Base-by-base conservation (phyloP, 2,329 filamentous ascomycete genomes). In the Clarireedia sp. region DNA sequence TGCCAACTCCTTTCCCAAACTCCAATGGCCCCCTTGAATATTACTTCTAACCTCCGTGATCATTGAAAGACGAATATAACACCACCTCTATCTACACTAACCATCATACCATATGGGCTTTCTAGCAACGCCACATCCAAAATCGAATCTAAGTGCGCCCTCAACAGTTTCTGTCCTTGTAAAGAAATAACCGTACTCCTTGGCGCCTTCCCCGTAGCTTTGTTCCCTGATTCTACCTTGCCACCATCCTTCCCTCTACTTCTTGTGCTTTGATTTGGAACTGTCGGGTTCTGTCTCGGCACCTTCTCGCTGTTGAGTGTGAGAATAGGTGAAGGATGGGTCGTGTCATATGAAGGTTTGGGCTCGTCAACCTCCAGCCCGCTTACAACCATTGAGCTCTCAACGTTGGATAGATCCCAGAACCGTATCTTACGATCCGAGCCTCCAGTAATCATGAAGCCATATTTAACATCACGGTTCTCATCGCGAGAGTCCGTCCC, bases 361-460 rank as follows among this genome's bases (percentile, higher is more conserved):
- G 80, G 74, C 57, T 90, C 85, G 36, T 90, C 86, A 2, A 75
- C 71, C 56, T 82, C 81, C 10, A 90, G 75, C 0, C 92, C 92
- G 67, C 88, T 95, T 60, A 95, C 85, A 14, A 96, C 80, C 55
- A 79, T 77, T 41, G 89, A 96, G 57, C 83, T 81, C 66, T 96
- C 90, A 9, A 89, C 78, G 9, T 85, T 84, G 9, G 82, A 78
- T 14, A 94, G 78, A 67, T 99, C 92, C 94, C 94, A 99, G 72
- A 95, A 97, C 9, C 94, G 83, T 17, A 99, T 80, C 70, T 89
- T 94, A 72, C 87, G 89, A 70, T 97, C 94, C 10, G 88, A 88
- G 0, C 92, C 92, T 17, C 86, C 91, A 0, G 90, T 94, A 38
- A 99, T 74, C 47, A 96, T 81, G 68, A 94, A 96, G 0, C 89